phyloP scores from a whole-genome alignment of 805 yeast species.

The Starmerella kuoi region DNA sequence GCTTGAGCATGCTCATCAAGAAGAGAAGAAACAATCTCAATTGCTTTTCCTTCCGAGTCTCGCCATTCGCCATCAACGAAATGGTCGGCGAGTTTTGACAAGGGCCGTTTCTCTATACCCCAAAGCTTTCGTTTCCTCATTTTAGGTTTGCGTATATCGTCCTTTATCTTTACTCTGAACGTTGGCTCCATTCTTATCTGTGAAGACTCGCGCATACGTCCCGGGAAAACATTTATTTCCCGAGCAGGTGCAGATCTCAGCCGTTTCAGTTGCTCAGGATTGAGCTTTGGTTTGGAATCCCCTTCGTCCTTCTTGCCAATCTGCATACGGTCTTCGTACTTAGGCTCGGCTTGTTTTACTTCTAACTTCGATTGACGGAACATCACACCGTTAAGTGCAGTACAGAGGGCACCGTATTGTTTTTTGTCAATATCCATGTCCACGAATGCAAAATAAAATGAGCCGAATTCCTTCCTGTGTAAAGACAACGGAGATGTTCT shows the following conservation, averaged over 20 bases:
- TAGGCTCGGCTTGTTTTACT: constrained; percentile 47
- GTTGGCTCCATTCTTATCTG: constrained; percentile 43
- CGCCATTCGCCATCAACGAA: constrained; percentile 63
- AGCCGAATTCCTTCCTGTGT: constrained; percentile 44
- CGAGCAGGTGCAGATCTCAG: constrained; percentile 28
- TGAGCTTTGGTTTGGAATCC: constrained; percentile 31
- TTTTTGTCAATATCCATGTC: constrained; percentile 42
- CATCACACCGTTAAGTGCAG: constrained; percentile 53
- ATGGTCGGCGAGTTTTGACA: constrained; percentile 46
- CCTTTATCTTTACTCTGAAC: constrained; percentile 42
- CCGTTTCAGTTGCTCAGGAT: constrained; percentile 25
- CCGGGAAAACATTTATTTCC: constrained; percentile 36
- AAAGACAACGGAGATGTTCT: constrained; percentile 38
- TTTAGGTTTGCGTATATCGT: constrained; percentile 48
- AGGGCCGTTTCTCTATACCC: constrained; percentile 60
- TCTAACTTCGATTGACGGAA: constrained; percentile 62
- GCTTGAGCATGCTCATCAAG: constrained; percentile 26
- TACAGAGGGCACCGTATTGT: constrained; percentile 39
- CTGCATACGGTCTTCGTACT: constrained; percentile 37
- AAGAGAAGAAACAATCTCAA: constrained; percentile 39
- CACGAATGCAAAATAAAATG: constrained; percentile 52
- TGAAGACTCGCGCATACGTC: constrained; percentile 47
- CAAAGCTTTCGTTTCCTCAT: constrained; percentile 70
- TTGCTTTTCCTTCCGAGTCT: constrained; percentile 65
- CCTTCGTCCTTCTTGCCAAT: constrained; percentile 35